Evolutionary conservation across 441 rosid species (phyloP), one percentile per base, ranked within the genome.

Genomic region (Lepidium campestre): DNA sequence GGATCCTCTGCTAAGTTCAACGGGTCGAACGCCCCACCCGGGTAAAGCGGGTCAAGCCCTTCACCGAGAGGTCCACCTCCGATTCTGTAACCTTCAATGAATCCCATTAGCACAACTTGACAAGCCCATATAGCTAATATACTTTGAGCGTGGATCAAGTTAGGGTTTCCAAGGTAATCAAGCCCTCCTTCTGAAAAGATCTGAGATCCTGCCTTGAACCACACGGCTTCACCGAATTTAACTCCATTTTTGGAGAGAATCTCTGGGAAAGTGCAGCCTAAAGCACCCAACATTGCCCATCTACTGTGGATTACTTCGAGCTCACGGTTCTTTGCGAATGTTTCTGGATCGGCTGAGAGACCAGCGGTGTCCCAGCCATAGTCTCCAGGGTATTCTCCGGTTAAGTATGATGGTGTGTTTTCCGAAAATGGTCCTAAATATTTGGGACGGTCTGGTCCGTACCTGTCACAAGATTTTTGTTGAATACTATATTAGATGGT

Each of bases 21-120:
- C 5, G 98, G 98, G 77, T 89, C 95, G 52, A 92, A 92, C 3
- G 96, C 95, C 14, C 95, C 98, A 1, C 96, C 98, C 2, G 98
- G 98, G 76, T 92, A 96, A 37, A 92, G 95, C 71, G 86, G 86
- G 95, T 92, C 91, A 61, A 70, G 74, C 0, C 83, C 75, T 62
- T 71, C 75, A 13, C 75, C 75, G 10, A 62, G 69, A 44, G 69
- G 69, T 4, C 75, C 75, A 29, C 70, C 75, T 62, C 69, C 69
- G n/a, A 71, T 55, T 71, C 70, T 71, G 58, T 71, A 71, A 0
- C 75, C 75, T 62, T 71, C 75, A 3, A 71, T 63, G 5, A 63
- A 19, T 0, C 75, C 75, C 75, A 71, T 71, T 0, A 71, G 1
- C 14, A 71, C 69, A 36, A 71, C 75, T 47, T 71, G 75, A 27